Evolutionary conservation across 768 basidiomycete genomes (phyloP).

Genomic region (Calocera viscosa): DNA sequence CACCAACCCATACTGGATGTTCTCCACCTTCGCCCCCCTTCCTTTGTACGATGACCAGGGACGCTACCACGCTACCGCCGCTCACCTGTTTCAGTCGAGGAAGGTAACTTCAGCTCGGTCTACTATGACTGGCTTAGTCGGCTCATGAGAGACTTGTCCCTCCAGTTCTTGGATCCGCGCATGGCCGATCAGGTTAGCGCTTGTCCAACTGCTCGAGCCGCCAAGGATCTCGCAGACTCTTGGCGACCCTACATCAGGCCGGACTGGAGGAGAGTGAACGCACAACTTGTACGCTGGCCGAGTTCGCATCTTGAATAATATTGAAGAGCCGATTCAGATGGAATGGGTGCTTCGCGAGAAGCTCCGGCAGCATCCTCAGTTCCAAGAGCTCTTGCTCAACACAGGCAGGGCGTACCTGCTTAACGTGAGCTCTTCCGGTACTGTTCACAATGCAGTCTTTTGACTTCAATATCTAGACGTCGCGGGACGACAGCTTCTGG

Average conservation of each 20-base stretch:
- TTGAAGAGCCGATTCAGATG: neutral
- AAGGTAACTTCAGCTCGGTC: neutral
- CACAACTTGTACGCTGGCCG: neutral
- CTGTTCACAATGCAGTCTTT: neutral
- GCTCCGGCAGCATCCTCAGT: neutral
- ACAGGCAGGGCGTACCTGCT: neutral
- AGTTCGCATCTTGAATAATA: neutral
- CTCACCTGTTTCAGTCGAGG: neutral
- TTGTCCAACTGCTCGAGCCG: neutral
- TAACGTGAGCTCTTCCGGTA: neutral
- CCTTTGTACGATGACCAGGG: slow-evolving; percentile 2
- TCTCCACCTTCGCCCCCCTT: neutral
- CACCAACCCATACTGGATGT: neutral
- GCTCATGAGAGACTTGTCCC: neutral
- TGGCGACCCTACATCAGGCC: neutral
- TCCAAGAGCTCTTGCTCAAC: neutral
- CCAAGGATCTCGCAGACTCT: slow-evolving; percentile 3
- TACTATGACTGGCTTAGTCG: neutral
- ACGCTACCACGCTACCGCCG: neutral
- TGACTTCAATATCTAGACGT: neutral
- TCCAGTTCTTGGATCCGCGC: slow-evolving; percentile 4
- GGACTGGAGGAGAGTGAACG: slow-evolving; percentile 4
- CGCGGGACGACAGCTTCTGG: neutral
- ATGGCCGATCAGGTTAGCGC: neutral
- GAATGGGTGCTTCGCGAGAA: slow-evolving; percentile 5